A percentile compares a stretch with the other conserved stretches of the same genome.
These are phyloP conservation scores for Ramichloridium luteum DNA, from an alignment of 2,329 filamentous ascomycete genomes.

Conservation along the genomic window DNA sequence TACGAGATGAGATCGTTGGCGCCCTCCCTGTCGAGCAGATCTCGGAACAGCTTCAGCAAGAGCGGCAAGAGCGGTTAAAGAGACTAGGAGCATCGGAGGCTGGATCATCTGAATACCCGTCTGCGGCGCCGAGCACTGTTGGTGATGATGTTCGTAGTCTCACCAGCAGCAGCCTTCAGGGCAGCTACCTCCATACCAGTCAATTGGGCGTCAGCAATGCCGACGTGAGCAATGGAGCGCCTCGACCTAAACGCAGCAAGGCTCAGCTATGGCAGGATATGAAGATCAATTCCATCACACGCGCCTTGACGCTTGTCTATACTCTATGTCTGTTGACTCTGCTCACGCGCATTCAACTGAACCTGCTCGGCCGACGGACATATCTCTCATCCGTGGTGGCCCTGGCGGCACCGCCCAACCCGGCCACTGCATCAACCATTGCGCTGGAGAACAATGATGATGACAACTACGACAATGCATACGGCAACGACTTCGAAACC, in stretches of 20 bases:
- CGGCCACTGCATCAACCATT: slow-evolving; percentile 57
- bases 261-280: slow-evolving; percentile 94
- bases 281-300: slow-evolving; percentile 86
- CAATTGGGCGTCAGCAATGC: slow-evolving; percentile 47
- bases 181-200: slow-evolving; percentile 72
- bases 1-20: slow-evolving; percentile 77
- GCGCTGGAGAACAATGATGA: slow-evolving; percentile 89
- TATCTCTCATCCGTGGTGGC: slow-evolving; percentile 94
- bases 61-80: slow-evolving; percentile 60
- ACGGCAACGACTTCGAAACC: slow-evolving; percentile 89
- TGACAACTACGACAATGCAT: slow-evolving; percentile 65
- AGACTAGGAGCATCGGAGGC: slow-evolving; percentile 40
- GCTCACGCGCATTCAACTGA: slow-evolving; percentile 89
- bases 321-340: slow-evolving; percentile 79
- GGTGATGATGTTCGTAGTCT: slow-evolving; percentile 77
- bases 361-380: slow-evolving; percentile 86
- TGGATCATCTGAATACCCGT: slow-evolving; percentile 44
- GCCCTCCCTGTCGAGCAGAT: slow-evolving; percentile 85
- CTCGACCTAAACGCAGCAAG: slow-evolving; percentile 63
- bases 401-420: slow-evolving; percentile 59
- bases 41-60: slow-evolving; percentile 85
- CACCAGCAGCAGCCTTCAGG: slow-evolving; percentile 68
- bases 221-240: slow-evolving; percentile 32
- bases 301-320: slow-evolving; percentile 85
- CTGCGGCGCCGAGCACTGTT: slow-evolving; percentile 53